Evolutionary conservation across 768 basidiomycete genomes (phyloP), one percentile per base, ranked within the genome.

Genomic region (Mycena vitilis): DNA sequence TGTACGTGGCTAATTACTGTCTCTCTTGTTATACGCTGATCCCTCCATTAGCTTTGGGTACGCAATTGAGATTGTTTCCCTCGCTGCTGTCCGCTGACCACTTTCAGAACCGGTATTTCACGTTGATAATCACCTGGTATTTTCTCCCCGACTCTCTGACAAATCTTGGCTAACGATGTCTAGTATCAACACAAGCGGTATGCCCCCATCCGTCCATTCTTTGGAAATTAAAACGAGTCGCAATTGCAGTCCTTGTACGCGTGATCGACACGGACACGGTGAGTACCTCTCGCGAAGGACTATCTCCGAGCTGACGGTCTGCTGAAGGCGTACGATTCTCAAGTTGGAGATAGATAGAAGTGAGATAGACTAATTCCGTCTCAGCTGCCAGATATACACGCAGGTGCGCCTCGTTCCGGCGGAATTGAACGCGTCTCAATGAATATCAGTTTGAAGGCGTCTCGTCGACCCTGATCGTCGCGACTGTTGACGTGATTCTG

Each of bases 171-270:
- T 47, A 25, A 23, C 13, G 22, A 8, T 12, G 9, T 10, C 13
- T 36, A 66, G 65, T 30, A 49, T 66, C 53, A 66, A 49, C 13
- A 60, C 65, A 1, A 66, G 59, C 53, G 36, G 65, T 66, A 55
- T 22, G 52, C 42, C 0, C 11, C 9, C 15, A 40, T 40, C 7
- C 2, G 30, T 30, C 30, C 30, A 30, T 30, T 3, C 30, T 5
- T 2, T 30, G 30, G 40, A 15, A 40, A 40, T 40, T 30, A 30
- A 42, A 18, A 53, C 18, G 25, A 34, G 20, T 15, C 16, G 15
- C 9, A 2, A 25, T 25, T 53, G 8, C 16, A 60, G 59, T 66
- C 5, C 10, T 66, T 55, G 11, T 66, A 5, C 65, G 53, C 5
- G 65, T 60, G 40, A 54, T 66, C 7, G 48, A 60, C 54, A 55